These are phyloP conservation scores for Colletotrichum acutatum DNA, from an alignment of 2,329 filamentous ascomycete genomes.

Conservation along the genomic window DNA sequence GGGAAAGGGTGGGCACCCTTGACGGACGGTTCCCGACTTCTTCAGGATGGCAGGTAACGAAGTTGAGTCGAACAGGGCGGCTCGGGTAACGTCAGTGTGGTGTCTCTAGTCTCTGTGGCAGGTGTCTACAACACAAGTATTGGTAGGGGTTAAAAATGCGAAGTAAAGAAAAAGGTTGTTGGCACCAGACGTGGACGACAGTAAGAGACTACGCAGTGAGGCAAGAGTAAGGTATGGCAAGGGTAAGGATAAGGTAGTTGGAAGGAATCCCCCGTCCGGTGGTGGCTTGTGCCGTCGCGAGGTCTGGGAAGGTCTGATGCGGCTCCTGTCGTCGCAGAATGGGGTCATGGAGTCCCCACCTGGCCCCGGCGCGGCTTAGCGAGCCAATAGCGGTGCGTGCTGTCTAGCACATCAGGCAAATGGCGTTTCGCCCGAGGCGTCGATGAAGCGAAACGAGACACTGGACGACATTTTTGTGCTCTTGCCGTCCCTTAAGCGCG, in stretches of 20 bases:
- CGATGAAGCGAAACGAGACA: slow-evolving; percentile 51
- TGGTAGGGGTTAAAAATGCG: background rate
- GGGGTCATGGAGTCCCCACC: slow-evolving; percentile 38
- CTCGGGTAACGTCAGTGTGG: slow-evolving; percentile 12
- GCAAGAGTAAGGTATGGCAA: no score
- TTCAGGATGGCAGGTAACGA: slow-evolving; percentile 26
- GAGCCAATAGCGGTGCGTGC: slow-evolving; percentile 39
- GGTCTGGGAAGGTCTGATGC: slow-evolving; percentile 38
- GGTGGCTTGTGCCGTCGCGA: slow-evolving; percentile 9
- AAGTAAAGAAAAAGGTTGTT: background rate
- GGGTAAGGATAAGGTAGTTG: no score
- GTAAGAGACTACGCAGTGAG: no score
- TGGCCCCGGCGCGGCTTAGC: slow-evolving; percentile 30
- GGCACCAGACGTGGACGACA: no score
- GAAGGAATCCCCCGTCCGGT: background rate
- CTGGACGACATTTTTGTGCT: slow-evolving; percentile 18
- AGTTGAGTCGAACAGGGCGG: slow-evolving; percentile 31
- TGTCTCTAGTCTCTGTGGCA: background rate
- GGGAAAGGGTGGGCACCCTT: slow-evolving; percentile 9
- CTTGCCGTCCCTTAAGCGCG: slow-evolving; percentile 21
- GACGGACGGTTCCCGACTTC: slow-evolving; percentile 27
- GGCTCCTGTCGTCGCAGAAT: slow-evolving; percentile 49
- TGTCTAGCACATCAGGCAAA: slow-evolving; percentile 44
- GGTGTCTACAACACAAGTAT: background rate
- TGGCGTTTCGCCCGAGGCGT: slow-evolving; percentile 51